A percentile compares a stretch with the other conserved stretches of the same genome.
These are phyloP conservation scores for Castanopsis chinensis DNA, from an alignment of 306 rosid genomes.

Conservation along the genomic window DNA sequence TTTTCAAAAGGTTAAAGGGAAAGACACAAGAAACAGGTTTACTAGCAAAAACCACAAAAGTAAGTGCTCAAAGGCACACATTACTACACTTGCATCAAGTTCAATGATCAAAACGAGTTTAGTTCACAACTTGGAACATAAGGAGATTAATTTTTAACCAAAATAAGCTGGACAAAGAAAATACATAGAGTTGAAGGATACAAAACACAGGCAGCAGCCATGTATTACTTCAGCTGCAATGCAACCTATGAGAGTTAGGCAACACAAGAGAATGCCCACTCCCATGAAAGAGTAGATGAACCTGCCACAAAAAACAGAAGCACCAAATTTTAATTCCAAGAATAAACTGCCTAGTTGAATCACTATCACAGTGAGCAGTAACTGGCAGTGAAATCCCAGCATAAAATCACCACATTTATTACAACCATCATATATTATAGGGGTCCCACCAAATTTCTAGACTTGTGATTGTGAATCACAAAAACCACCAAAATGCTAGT, in stretches of 20 bases:
- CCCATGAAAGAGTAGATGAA: conserved; percentile 87
- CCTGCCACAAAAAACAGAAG: conserved; percentile 53
- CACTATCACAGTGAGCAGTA: neutral
- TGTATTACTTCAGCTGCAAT: conserved; percentile 82
- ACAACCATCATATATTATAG: neutral
- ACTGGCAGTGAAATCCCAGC: conserved; percentile 7
- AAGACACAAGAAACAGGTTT: conserved; percentile 1
- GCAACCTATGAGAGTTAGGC: conserved; percentile 72
- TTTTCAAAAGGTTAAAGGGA: conserved; percentile 52
- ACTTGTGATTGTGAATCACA: neutral
- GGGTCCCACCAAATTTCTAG: neutral
- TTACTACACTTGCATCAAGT: neutral
- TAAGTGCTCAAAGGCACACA: neutral
- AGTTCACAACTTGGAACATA: conserved; percentile 8
- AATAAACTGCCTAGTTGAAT: conserved; percentile 1
- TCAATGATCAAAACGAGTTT: neutral
- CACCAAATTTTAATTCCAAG: conserved; percentile 12
- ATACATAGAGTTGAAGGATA: conserved; percentile 50
- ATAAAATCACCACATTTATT: neutral
- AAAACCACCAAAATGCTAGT: neutral
- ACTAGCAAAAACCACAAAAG: neutral
- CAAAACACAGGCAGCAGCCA: conserved; percentile 94
- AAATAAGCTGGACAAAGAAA: conserved; percentile 11
- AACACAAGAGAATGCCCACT: conserved; percentile 68
- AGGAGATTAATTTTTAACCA: conserved; percentile 12